phyloP scores from a whole-genome alignment of 306 rosid species.

The Acmispon strigosus region DNA sequence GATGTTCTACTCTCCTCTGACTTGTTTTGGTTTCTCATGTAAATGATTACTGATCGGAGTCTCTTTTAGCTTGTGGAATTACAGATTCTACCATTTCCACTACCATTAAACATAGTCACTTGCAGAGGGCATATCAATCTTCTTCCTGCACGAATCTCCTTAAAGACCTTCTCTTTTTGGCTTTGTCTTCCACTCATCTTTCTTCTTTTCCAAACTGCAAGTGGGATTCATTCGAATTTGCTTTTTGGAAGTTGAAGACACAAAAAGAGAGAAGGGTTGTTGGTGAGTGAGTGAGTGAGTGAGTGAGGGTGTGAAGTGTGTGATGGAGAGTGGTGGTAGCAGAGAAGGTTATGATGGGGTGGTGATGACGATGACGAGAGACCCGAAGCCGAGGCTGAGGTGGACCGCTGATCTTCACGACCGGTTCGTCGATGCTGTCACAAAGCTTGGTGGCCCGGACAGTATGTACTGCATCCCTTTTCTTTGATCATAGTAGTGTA shows the following conservation, averaged over 20 bases:
- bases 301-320: background rate
- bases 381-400: slow-evolving; percentile 83
- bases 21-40: background rate
- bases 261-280: background rate
- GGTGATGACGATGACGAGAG: slow-evolving; percentile 91
- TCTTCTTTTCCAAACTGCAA: background rate
- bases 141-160: background rate
- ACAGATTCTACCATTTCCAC: background rate
- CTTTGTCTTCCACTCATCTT: background rate
- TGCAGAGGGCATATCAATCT: background rate
- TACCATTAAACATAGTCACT: background rate
- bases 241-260: background rate
- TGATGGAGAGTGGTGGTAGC: slow-evolving; percentile 1
- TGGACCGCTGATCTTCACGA: slow-evolving; percentile 97
- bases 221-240: slow-evolving; percentile 9
- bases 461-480: slow-evolving; percentile 42
- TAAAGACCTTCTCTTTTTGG: background rate
- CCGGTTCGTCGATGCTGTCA: slow-evolving; percentile 85
- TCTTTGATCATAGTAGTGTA: background rate
- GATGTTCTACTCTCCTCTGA: slow-evolving; percentile 10
- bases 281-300: background rate
- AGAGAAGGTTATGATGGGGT: slow-evolving; percentile 47
- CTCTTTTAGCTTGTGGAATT: background rate
- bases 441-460: slow-evolving; percentile 96
- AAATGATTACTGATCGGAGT: background rate